These are phyloP conservation scores for Monilinia polystroma DNA, from an alignment of 2,329 filamentous ascomycete genomes.

Conservation along the genomic window DNA sequence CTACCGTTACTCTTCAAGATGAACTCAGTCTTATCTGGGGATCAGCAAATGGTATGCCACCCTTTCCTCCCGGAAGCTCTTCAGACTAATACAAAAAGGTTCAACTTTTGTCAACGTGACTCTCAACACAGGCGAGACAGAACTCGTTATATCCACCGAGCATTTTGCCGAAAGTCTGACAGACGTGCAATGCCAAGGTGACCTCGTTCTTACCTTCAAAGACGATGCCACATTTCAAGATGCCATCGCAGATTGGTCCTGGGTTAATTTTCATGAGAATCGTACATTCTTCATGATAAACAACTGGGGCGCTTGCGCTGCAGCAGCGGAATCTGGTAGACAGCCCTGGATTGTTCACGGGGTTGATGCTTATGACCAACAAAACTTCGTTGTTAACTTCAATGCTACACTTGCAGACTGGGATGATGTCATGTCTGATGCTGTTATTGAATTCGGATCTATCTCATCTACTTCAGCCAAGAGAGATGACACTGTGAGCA, in stretches of 20 bases:
- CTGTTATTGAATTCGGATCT: constrained; percentile 17
- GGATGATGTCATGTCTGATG: constrained; percentile 16
- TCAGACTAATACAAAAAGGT: constrained; percentile 2
- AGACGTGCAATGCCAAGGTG: constrained; percentile 15
- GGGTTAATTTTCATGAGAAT: constrained; percentile 22
- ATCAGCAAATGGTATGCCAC: constrained; percentile 17
- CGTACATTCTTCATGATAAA: constrained; percentile 24
- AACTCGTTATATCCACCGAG: constrained; percentile 21
- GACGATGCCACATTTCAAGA: constrained; percentile 17
- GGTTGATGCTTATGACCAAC: constrained; percentile 18
- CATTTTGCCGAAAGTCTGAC: constrained; percentile 15
- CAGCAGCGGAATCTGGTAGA: constrained; percentile 10
- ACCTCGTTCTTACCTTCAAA: constrained; percentile 18
- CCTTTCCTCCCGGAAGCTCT: accelerated
- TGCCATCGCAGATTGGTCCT: constrained; percentile 22
- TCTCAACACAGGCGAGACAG: constrained; percentile 19
- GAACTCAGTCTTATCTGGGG: constrained; percentile 21
- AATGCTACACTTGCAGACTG: constrained; percentile 22
- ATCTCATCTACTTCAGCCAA: constrained; percentile 3
- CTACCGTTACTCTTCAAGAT: constrained; percentile 18
- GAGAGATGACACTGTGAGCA: constrained; percentile 7
- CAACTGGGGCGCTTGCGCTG: constrained; percentile 20
- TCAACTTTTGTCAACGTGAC: constrained; percentile 24
- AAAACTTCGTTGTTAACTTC: constrained; percentile 23
- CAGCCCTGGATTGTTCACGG: constrained; percentile 23